Evolutionary conservation across 768 basidiomycete genomes (phyloP).

Genomic region (Ramaria sp.): DNA sequence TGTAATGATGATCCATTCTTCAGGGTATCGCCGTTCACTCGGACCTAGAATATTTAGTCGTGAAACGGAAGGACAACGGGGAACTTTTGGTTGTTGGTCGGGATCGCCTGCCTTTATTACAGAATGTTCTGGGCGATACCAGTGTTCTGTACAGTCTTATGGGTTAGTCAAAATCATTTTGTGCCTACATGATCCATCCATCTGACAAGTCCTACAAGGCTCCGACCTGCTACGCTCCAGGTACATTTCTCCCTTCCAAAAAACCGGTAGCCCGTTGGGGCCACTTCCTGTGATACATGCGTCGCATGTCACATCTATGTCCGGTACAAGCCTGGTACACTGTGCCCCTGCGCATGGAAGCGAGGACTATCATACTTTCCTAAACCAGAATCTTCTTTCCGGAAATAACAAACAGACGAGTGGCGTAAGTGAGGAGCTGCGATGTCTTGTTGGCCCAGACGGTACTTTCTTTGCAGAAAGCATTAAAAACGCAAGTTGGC

Average conservation of each 20-base stretch:
- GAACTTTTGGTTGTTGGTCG: slow-evolving; percentile 24
- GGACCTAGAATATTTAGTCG: slow-evolving; percentile 55
- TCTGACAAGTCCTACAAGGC: slow-evolving; percentile 10
- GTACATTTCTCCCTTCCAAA: slow-evolving; percentile 18
- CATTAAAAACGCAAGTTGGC: slow-evolving; percentile 38
- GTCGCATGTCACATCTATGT: slow-evolving; percentile 68
- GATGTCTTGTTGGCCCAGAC: slow-evolving; percentile 74
- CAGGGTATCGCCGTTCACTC: slow-evolving; percentile 85
- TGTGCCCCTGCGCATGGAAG: slow-evolving; percentile 90
- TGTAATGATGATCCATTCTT: neutral
- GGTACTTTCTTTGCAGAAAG: slow-evolving; percentile 54
- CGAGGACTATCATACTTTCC: slow-evolving; percentile 80
- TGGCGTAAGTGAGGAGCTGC: slow-evolving; percentile 21
- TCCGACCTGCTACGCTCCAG: slow-evolving; percentile 11
- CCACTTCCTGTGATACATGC: slow-evolving; percentile 43
- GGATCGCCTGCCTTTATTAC: slow-evolving; percentile 23
- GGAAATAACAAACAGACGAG: slow-evolving; percentile 22
- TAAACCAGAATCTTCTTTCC: slow-evolving; percentile 35
- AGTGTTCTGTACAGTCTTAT: slow-evolving; percentile 16
- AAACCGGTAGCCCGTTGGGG: slow-evolving; percentile 21
- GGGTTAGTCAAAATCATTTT: slow-evolving; percentile 9
- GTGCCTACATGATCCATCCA: neutral
- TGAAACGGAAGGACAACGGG: slow-evolving; percentile 18
- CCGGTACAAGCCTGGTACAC: slow-evolving; percentile 95
- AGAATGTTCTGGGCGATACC: slow-evolving; percentile 20